phyloP scores from a whole-genome alignment of 1,139 yeast genomes.

The Meyerozyma elateridarum region DNA sequence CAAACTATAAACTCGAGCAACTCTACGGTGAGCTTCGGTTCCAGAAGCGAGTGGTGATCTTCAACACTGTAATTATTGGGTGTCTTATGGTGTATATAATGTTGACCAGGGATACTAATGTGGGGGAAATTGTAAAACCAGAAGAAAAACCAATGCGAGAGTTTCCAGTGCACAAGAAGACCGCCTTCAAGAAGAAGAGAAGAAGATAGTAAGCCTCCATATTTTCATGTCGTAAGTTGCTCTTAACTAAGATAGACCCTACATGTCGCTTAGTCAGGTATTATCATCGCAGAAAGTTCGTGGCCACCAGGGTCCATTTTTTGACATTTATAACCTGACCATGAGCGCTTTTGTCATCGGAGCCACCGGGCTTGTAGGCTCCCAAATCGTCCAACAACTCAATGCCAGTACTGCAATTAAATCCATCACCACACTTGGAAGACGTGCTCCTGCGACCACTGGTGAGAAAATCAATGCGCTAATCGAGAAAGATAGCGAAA shows the following conservation, averaged over 20 bases:
- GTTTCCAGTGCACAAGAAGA: neutral
- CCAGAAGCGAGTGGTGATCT: slow-evolving; percentile 51
- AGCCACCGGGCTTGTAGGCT: slow-evolving; percentile 61
- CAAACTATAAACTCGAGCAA: slow-evolving; percentile 27
- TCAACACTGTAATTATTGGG: slow-evolving; percentile 50
- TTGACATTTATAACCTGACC: slow-evolving; percentile 1
- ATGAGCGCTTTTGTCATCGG: slow-evolving; percentile 43
- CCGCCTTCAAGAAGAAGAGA: slow-evolving; percentile 1
- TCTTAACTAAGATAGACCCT: no score
- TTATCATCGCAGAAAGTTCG: no score
- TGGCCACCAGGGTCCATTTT: no score
- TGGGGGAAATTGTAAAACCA: slow-evolving; percentile 3
- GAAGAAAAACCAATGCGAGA: neutral
- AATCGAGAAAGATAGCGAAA: slow-evolving; percentile 31
- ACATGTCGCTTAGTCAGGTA: no score
- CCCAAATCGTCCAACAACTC: slow-evolving; percentile 37
- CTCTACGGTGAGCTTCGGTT: slow-evolving; percentile 48
- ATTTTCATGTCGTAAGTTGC: no score
- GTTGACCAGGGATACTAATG: slow-evolving; percentile 47
- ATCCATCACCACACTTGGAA: slow-evolving; percentile 41
- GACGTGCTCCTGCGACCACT: slow-evolving; percentile 28
- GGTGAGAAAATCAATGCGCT: slow-evolving; percentile 23
- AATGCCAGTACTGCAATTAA: slow-evolving; percentile 23
- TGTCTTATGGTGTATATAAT: slow-evolving; percentile 55
- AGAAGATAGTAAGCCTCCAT: neutral